Base-by-base conservation (phyloP, 2,329 filamentous ascomycete species). In the Blastomyces parvus region DNA sequence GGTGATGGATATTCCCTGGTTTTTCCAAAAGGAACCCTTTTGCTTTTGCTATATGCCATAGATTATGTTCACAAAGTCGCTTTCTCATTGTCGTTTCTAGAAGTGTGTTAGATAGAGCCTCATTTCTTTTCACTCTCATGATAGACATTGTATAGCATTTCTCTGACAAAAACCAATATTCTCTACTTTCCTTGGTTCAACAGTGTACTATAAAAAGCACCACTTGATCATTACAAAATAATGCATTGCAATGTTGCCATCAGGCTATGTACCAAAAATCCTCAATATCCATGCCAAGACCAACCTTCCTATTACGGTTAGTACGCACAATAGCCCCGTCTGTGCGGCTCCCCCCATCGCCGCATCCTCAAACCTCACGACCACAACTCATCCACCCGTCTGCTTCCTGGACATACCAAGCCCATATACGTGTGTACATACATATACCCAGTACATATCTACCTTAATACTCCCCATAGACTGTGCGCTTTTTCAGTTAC, bases 1-100 rank as follows among this genome's bases (percentile, higher is more conserved):
- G 60, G 59, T 58, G 56, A 63, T 65, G 59, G 64, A 65, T 36
- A 36, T 61, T 63, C 61, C 48, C 30, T 59, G 42, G 8, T 59
- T 61, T 63, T 59, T 61, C 58, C 55, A n/a, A 30, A 42, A 56
- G 27, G 22, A 48, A 25, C 38, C 33, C 7, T 52, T 58, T 46
- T 63, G 33, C 58, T 61, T 60, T 59, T 40, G n/a, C 62, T 59
- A 56, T 61, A 50, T 58, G 50, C 52, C 19, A 61, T 61, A 61
- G 62, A 65, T 59, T 30, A 25, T 53, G 44, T 59, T 48, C 42
- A 40, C 59, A n/a, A 42, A 56, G 57, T 59, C 42, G 6, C 60
- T 56, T 36, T 56, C 9, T 57, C n/a, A 8, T 25, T 57, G 36
- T 57, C n/a, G 3, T 40, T 27, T 25, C n/a, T 17, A 58, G 55